These are phyloP conservation scores for Fraxinus velutina DNA, from an alignment of 305 asterid genomes.

Conservation along the genomic window DNA sequence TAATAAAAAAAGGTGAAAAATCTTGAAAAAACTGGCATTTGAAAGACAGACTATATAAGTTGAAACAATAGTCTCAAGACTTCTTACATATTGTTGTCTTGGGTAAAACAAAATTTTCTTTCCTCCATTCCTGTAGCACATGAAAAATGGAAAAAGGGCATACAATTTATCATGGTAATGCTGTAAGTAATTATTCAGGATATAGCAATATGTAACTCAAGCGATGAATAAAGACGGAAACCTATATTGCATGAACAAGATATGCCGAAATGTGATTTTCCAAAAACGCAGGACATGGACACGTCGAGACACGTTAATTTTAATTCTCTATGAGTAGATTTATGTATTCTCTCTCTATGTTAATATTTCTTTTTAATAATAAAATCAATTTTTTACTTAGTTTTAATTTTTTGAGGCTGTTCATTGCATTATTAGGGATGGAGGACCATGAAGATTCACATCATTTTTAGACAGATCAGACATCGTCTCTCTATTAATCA, in stretches of 20 bases:
- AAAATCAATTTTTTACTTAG: neutral
- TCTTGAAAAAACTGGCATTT: constrained; percentile 20
- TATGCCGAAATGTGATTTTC: neutral
- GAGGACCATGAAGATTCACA: neutral
- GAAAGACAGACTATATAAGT: constrained; percentile 13
- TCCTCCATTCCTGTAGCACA: constrained; percentile 57
- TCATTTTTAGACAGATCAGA: neutral
- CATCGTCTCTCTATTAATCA: neutral
- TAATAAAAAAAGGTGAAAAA: constrained; percentile 35
- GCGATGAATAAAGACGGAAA: constrained; percentile 1
- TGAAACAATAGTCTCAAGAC: constrained; percentile 23
- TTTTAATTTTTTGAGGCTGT: neutral
- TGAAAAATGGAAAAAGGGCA: constrained; percentile 27
- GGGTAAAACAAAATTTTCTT: constrained; percentile 78
- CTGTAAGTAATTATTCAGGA: neutral
- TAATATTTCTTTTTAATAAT: neutral
- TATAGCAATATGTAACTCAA: constrained; percentile 2
- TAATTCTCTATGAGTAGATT: neutral
- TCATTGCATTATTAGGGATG: neutral
- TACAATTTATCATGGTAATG: constrained; percentile 8
- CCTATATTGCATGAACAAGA: neutral
- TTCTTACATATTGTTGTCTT: constrained; percentile 66
- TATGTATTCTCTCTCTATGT: neutral
- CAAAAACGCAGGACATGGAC: neutral
- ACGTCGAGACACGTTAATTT: neutral